Base-by-base conservation (phyloP, 1,284 basidiomycete genomes). In the Cerrena zonata region DNA sequence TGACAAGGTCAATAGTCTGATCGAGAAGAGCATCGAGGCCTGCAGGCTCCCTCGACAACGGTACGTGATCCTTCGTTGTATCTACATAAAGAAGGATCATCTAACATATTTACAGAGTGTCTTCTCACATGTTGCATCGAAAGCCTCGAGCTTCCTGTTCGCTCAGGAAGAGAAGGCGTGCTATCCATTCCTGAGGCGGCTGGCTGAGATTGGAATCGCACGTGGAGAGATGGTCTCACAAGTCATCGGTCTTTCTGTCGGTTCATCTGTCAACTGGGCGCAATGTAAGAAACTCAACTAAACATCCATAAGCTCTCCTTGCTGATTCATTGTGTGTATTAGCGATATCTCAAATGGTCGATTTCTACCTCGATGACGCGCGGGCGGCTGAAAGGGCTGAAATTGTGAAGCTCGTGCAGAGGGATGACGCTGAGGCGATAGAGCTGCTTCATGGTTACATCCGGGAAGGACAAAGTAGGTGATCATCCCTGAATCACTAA, bases 281-380 rank as follows among this genome's bases (percentile, higher is more conserved):
- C 57, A 62, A 53, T 52, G 62, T 52, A n/a, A 79, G 22, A 75
- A 80, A 55, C 68, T 23, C 36, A 4, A 18, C 26, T 25, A 15
- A 15, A 5, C 21, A 22, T 19, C 10, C 19, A 3, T 7, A 40
- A 18, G 10, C 21, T 10, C 19, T 19, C 22, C 15, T 38, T 37
- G 3, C 21, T 39, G 37, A 24, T n/a, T n/a, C 22, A 18, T 48
- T n/a, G 5, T 34, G 77, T 78, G 3, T 71, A 76, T 11, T 38
- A 55, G 74, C 76, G 3, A 64, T 85, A 25, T 72, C 78, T 2
- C 74, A 79, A 50, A 73, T 85, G 24, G 71, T 89, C 43, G 73
- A 87, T 63, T 85, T 80, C 65, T 89, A 81, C 60, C 67, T 88
- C 18, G 66, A 73, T 23, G 68, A 74, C 1, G 66, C 63, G 24